Evolutionary conservation across 1,284 basidiomycete genomes (phyloP).

Genomic region (Neotropicomus parvogracilis): DNA sequence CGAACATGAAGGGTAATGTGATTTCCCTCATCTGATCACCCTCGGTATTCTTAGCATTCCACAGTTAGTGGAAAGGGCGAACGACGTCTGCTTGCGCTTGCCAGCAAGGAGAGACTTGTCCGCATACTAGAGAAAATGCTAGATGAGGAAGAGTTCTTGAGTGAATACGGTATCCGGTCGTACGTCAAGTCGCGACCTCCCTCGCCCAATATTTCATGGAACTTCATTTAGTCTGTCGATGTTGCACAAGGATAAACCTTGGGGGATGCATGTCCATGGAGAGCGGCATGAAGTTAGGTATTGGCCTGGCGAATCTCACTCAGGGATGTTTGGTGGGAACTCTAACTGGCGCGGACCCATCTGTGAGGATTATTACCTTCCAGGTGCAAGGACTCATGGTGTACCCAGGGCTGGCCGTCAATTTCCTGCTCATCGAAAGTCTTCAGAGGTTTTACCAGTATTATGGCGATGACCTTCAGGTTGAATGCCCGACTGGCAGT

Average conservation of each 20-base stretch:
- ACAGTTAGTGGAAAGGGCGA: constrained; percentile 79
- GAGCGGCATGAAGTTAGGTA: constrained; percentile 90
- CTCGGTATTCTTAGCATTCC: constrained; percentile 11
- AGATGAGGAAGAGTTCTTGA: constrained; percentile 94
- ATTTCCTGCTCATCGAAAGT: constrained; percentile 91
- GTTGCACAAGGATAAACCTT: constrained; percentile 88
- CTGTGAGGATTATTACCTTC: constrained; percentile 44
- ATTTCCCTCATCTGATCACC: neutral
- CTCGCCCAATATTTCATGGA: constrained; percentile 3
- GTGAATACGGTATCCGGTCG: constrained; percentile 94
- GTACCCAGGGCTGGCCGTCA: constrained; percentile 78
- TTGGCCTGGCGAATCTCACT: constrained; percentile 96
- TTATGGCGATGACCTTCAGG: constrained; percentile 84
- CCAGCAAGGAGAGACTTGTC: constrained; percentile 86
- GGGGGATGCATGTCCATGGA: constrained; percentile 92
- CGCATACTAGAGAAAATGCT: constrained; percentile 94
- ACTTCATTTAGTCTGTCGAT: constrained; percentile 66
- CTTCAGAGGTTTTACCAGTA: constrained; percentile 97
- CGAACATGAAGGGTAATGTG: constrained; percentile 84
- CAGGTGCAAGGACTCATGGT: neutral
- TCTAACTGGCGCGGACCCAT: constrained; percentile 93
- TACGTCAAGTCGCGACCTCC: constrained; percentile 29
- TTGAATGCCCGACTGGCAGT: constrained; percentile 94
- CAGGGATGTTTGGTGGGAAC: constrained; percentile 98
- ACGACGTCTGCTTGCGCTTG: constrained; percentile 84